These are phyloP conservation scores for Cladosporium sp. DNA, from an alignment of 2,329 filamentous ascomycete genomes.

Conservation along the genomic window DNA sequence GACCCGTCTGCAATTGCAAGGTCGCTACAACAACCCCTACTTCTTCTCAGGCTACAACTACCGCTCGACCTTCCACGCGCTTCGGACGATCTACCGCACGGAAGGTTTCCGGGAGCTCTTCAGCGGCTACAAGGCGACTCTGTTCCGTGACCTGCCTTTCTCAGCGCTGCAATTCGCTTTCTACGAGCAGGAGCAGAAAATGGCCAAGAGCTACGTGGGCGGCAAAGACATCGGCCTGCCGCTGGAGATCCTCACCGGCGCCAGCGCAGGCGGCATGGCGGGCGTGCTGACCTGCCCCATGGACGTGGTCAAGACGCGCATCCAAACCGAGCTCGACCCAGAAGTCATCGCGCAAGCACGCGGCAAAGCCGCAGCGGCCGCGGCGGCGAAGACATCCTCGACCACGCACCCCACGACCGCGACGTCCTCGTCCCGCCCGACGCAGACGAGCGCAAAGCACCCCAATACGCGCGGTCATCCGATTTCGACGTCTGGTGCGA, in stretches of 20 bases:
- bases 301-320: slow-evolving; percentile 94
- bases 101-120: slow-evolving; percentile 87
- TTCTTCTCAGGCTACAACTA: slow-evolving; percentile 98
- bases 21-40: slow-evolving; percentile 89
- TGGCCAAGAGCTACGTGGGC: slow-evolving; percentile 74
- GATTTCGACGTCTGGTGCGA: slow-evolving; percentile 88
- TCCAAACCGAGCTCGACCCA: slow-evolving; percentile 83
- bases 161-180: slow-evolving; percentile 97
- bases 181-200: slow-evolving; percentile 86
- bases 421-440: slow-evolving; percentile 13
- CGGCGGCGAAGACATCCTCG: background rate
- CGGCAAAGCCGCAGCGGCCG: slow-evolving; percentile 6
- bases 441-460: slow-evolving; percentile 11
- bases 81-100: slow-evolving; percentile 73
- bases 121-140: slow-evolving; percentile 93
- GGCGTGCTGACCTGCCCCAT: slow-evolving; percentile 93
- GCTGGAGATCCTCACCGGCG: slow-evolving; percentile 84
- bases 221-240: slow-evolving; percentile 79
- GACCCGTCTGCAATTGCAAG: slow-evolving; percentile 92
- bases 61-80: slow-evolving; percentile 76
- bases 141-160: slow-evolving; percentile 91
- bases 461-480: slow-evolving; percentile 19
- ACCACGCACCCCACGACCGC: slow-evolving; percentile 1
- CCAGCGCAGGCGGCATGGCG: slow-evolving; percentile 84
- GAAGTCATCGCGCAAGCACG: slow-evolving; percentile 34